Conservation (phyloP, 1,284 basidiomycete species). For the Ustilago nuda region DNA sequence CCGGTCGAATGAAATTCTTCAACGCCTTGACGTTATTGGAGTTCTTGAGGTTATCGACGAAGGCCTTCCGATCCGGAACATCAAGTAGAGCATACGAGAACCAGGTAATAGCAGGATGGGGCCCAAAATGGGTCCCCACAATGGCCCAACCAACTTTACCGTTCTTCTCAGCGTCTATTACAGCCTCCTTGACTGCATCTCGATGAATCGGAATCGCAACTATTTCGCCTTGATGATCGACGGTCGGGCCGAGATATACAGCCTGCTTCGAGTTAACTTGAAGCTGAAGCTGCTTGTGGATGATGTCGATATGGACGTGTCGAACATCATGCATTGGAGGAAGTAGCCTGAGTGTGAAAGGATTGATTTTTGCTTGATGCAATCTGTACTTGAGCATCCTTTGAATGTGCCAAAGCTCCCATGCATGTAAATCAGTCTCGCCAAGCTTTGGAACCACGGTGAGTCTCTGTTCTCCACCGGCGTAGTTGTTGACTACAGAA, state of each 20-base stretch:
- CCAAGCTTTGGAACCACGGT: not conserved
- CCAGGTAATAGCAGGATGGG: slow-evolving; percentile 4
- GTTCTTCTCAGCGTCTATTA: not conserved
- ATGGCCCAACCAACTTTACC: slow-evolving; percentile 15
- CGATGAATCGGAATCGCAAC: slow-evolving; percentile 18
- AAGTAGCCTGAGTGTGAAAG: not conserved
- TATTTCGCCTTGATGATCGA: slow-evolving; percentile 4
- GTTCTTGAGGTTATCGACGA: not conserved
- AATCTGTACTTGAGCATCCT: slow-evolving; percentile 11
- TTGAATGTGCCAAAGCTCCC: slow-evolving; percentile 6
- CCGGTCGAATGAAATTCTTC: not conserved
- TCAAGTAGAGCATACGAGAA: slow-evolving; percentile 12
- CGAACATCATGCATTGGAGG: not conserved
- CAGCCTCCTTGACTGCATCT: not conserved
- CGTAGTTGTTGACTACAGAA: not conserved
- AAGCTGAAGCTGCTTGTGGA: slow-evolving; percentile 6
- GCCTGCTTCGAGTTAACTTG: slow-evolving; percentile 8
- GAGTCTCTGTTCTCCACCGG: not conserved
- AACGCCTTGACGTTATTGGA: not conserved
- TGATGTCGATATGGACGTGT: slow-evolving; percentile 4
- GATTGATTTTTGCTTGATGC: not conserved
- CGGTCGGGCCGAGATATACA: not conserved
- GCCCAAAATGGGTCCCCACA: not conserved
- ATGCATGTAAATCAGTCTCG: not conserved
- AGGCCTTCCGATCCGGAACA: not conserved